phyloP scores from a whole-genome alignment of 371 early-diverging fungal genomes.

The Parasitella parasitica region DNA sequence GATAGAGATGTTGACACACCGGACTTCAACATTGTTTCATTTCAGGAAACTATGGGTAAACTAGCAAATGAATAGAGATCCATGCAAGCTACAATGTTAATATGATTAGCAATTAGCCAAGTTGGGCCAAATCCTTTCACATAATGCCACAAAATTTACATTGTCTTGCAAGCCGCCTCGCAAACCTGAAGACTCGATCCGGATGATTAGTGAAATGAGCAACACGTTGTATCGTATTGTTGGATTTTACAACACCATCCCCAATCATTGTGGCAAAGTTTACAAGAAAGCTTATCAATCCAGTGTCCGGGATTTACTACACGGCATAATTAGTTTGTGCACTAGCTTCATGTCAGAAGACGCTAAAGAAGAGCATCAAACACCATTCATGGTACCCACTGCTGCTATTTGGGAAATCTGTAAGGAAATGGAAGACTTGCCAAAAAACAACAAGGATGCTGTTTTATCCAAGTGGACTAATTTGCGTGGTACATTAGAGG shows the following conservation, averaged over 20 bases:
- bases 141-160: constrained; percentile 49
- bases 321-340: constrained; percentile 29
- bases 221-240: constrained; percentile 40
- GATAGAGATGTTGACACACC: constrained; percentile 16
- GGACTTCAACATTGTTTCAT: constrained; percentile 26
- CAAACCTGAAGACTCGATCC: constrained; percentile 34
- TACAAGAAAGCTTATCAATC: constrained; percentile 26
- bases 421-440: constrained; percentile 20
- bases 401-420: constrained; percentile 50
- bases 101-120: constrained; percentile 12
- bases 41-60: constrained; percentile 37
- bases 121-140: constrained; percentile 37
- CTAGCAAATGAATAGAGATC: background rate
- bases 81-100: background rate
- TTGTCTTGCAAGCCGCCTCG: constrained; percentile 53
- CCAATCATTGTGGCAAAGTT: constrained; percentile 16
- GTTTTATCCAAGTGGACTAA: constrained; percentile 22
- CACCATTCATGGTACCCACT: constrained; percentile 41
- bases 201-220: constrained; percentile 40
- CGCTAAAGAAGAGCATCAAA: background rate
- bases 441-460: constrained; percentile 37
- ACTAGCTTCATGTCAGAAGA: constrained; percentile 25
- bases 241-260: constrained; percentile 44
- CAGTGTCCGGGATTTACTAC: constrained; percentile 20
- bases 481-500: constrained; percentile 22